Conservation (phyloP, 139 green algal species). For the Tetraselmis striata region DNA sequence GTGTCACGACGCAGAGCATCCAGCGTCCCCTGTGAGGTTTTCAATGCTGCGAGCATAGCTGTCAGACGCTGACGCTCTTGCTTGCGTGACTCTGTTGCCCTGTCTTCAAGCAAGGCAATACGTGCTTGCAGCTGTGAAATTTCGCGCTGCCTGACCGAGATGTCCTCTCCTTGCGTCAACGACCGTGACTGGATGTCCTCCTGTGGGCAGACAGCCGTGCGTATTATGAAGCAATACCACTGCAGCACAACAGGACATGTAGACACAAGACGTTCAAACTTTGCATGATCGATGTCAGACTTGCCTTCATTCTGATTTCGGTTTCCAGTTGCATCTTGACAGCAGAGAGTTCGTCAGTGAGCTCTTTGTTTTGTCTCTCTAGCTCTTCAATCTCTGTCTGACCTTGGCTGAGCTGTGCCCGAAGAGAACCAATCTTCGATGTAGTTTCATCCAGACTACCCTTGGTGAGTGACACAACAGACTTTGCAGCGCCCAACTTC, state of each 20-base stretch:
- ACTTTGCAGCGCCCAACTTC: neutral
- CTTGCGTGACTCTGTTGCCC: neutral
- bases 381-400: neutral
- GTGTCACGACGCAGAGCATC: neutral
- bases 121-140: neutral
- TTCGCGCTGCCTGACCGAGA: neutral
- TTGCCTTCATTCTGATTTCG: neutral
- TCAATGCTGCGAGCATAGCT: neutral
- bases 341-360: neutral
- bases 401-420: neutral
- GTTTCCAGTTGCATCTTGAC: neutral
- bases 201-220: no score
- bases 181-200: neutral
- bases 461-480: neutral
- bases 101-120: neutral
- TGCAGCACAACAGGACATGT: no score
- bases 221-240: no score
- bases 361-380: neutral
- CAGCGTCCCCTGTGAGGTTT: neutral
- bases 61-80: neutral
- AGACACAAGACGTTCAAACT: no score
- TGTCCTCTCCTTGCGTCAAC: neutral
- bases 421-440: neutral
- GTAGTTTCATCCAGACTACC: neutral
- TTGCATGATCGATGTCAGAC: no score